phyloP scores from a whole-genome alignment of 352 stramenopile species.

The Globisporangium solare region DNA sequence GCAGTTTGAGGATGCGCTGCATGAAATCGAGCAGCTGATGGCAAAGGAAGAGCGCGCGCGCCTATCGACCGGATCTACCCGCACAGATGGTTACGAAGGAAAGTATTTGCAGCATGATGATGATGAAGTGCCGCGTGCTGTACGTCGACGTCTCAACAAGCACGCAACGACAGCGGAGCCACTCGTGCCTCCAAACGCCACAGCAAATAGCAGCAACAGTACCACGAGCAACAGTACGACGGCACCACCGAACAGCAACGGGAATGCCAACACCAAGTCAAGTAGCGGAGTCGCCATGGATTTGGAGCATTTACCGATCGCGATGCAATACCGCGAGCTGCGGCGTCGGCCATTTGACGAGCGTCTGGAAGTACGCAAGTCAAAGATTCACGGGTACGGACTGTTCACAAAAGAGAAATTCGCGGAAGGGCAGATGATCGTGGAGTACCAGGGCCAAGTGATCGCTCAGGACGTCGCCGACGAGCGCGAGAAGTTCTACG shows the following conservation, averaged over 20 bases:
- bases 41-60: slow-evolving; percentile 81
- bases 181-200: neutral
- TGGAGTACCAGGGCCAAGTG: slow-evolving; percentile 96
- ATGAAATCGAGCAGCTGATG: slow-evolving; percentile 74
- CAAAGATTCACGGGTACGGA: slow-evolving; percentile 95
- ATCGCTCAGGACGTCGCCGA: slow-evolving; percentile 90
- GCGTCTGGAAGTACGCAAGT: slow-evolving; percentile 89
- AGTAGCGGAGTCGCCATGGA: slow-evolving; percentile 56
- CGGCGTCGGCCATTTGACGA: slow-evolving; percentile 88
- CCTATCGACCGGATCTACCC: slow-evolving; percentile 75
- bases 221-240: too few relatives aligned
- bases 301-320: slow-evolving; percentile 75
- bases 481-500: slow-evolving; percentile 91
- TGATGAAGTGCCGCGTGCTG: slow-evolving; percentile 18
- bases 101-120: slow-evolving; percentile 30
- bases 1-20: slow-evolving; percentile 75
- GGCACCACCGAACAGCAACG: neutral
- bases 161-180: slow-evolving; percentile 22
- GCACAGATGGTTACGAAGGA: slow-evolving; percentile 80
- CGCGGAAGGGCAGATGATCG: slow-evolving; percentile 92
- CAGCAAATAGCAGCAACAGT: slow-evolving; percentile 11
- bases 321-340: slow-evolving; percentile 91
- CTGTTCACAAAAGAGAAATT: slow-evolving; percentile 93
- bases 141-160: slow-evolving; percentile 42
- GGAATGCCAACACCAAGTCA: slow-evolving; percentile 11